Conservation (phyloP, 2,329 filamentous ascomycete genomes). For the Neophaeococcomyces mojaviensis region DNA sequence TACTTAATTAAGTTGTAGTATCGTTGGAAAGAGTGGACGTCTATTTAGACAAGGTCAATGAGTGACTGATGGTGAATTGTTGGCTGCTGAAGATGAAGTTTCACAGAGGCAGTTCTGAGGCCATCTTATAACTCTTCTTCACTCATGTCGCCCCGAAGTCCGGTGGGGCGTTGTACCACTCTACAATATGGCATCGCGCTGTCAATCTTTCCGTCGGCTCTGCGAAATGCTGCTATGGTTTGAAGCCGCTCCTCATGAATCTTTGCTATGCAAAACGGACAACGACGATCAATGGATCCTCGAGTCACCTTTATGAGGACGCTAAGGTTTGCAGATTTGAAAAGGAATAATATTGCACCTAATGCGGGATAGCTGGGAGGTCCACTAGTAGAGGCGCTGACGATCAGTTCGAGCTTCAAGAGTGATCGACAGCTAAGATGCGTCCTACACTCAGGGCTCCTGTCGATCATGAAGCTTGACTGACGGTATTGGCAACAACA, state of each 20-base stretch:
- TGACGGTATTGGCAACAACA: neutral
- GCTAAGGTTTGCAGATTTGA: neutral
- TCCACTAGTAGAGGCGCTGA: neutral
- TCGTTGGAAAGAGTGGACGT: slow-evolving; percentile 4
- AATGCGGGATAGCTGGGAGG: neutral
- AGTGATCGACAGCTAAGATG: neutral
- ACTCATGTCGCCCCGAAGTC: neutral
- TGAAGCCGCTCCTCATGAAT: too few species aligned
- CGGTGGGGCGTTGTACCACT: too few species aligned
- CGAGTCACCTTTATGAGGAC: neutral
- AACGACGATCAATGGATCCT: too few species aligned
- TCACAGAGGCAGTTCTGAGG: neutral
- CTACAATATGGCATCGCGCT: too few species aligned
- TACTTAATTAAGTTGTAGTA: neutral
- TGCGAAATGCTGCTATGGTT: neutral
- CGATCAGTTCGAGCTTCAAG: neutral
- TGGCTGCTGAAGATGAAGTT: slow-evolving; percentile 6
- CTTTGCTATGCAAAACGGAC: too few species aligned
- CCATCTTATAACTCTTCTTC: slow-evolving; percentile 9
- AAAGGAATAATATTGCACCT: neutral
- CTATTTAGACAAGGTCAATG: slow-evolving; percentile 3
- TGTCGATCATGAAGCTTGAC: slow-evolving; percentile 1
- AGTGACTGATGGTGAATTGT: slow-evolving; percentile 10
- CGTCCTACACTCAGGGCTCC: neutral
- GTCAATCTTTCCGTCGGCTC: too few species aligned